phyloP scores from a whole-genome alignment of 2,329 filamentous ascomycete genomes.

The Immersiporthe knoxdaviesiana region DNA sequence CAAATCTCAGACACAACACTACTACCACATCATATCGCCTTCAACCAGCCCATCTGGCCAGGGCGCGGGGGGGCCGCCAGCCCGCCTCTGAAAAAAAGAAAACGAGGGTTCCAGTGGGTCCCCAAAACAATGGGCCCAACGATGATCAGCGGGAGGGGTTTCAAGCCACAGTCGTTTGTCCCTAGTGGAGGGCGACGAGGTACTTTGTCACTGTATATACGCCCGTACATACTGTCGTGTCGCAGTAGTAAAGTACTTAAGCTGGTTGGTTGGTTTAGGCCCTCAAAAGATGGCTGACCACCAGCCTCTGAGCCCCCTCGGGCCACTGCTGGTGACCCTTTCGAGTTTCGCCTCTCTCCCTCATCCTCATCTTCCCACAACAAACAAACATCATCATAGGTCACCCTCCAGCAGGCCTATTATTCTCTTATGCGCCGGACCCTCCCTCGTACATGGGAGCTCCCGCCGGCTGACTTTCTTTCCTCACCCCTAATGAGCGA shows the following conservation, averaged over 20 bases:
- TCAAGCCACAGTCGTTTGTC: slow-evolving; percentile 2
- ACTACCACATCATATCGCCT: no score
- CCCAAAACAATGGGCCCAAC: slow-evolving; percentile 1
- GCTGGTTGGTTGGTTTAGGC: background rate
- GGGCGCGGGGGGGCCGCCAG: no score
- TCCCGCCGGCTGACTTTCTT: background rate
- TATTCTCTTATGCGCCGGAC: background rate
- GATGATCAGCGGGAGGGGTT: slow-evolving; percentile 11
- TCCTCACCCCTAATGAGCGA: background rate
- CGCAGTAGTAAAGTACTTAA: no score
- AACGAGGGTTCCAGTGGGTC: background rate
- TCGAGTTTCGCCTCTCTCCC: background rate
- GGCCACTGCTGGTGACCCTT: background rate
- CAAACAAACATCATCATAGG: background rate
- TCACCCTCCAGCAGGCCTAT: background rate
- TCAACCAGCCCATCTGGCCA: background rate
- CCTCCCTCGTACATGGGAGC: background rate
- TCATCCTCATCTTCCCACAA: background rate
- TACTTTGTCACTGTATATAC: no score
- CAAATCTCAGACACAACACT: background rate
- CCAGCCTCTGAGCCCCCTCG: background rate
- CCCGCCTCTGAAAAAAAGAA: background rate
- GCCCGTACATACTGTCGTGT: no score
- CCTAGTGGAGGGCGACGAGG: background rate
- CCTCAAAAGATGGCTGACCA: background rate